Percentiles rank a stretch among this genome's conserved stretches.
phyloP scores from a whole-genome alignment of 202 grass and related monocot genomes.

The Panicum virgatum region DNA sequence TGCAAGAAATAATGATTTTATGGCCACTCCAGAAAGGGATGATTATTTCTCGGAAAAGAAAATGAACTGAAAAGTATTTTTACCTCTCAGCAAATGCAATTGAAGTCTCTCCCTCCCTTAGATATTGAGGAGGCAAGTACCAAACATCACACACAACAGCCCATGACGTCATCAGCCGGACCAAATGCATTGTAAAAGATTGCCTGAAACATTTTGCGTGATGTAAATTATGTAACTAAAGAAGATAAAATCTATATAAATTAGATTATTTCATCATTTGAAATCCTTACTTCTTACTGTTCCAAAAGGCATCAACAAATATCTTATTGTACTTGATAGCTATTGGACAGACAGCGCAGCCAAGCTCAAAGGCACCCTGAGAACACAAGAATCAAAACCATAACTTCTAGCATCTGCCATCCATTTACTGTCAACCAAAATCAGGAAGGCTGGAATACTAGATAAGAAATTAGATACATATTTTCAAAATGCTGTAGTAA shows the following conservation, averaged over 20 bases:
- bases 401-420: not conserved
- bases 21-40: not conserved
- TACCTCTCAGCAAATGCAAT: slow-evolving; percentile 99
- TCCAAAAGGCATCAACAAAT: slow-evolving; percentile 99
- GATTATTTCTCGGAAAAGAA: not conserved
- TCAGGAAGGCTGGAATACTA: not conserved
- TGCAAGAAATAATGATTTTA: not conserved
- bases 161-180: slow-evolving; percentile 95
- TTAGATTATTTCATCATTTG: slow-evolving; percentile 10
- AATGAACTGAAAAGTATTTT: not conserved
- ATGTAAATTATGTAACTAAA: slow-evolving; percentile 17
- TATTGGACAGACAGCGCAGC: slow-evolving; percentile 93
- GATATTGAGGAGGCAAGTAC: slow-evolving; percentile 96
- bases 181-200: slow-evolving; percentile 94
- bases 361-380: slow-evolving; percentile 97
- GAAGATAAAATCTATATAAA: not conserved
- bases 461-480: not conserved
- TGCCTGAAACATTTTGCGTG: slow-evolving; percentile 56
- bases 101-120: slow-evolving; percentile 73
- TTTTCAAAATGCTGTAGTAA: not conserved
- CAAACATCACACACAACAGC: slow-evolving; percentile 99
- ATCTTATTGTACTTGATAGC: slow-evolving; percentile 99
- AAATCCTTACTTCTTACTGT: slow-evolving; percentile 94
- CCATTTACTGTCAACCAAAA: not conserved
- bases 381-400: slow-evolving; percentile 18